A percentile compares a stretch with the other conserved stretches of the same genome.
phyloP scores from a whole-genome alignment of 345 rosid species.

The Eucalyptus decipiens region DNA sequence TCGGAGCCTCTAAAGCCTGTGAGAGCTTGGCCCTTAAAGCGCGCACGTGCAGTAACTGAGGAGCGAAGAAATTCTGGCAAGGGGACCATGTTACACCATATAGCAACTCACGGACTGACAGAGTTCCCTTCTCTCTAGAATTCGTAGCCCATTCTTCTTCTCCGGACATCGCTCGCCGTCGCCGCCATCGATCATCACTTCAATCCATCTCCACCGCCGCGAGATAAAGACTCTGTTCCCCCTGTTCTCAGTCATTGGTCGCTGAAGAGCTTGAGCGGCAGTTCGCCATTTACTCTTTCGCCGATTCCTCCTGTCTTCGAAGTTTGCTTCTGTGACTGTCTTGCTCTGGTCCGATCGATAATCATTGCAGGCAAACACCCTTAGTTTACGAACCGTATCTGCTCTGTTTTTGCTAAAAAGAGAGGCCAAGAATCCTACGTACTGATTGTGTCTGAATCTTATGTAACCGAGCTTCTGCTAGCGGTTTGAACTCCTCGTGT shows the following conservation, averaged over 20 bases:
- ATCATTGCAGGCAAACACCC: no score
- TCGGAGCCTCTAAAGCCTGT: background rate
- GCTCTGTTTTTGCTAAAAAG: background rate
- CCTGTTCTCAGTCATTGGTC: background rate
- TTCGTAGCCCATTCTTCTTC: background rate
- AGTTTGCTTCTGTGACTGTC: background rate
- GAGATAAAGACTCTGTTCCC: background rate
- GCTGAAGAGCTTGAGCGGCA: background rate
- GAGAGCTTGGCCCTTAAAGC: background rate
- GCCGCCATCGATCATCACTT: rapidly evolving
- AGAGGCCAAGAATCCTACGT: no score
- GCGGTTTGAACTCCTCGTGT: no score
- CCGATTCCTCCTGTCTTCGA: background rate
- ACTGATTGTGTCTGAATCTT: no score
- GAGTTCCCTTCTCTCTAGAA: background rate
- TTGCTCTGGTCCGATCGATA: background rate
- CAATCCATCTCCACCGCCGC: background rate
- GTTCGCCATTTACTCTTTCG: background rate
- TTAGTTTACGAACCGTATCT: background rate
- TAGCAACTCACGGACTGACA: background rate
- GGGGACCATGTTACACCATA: background rate
- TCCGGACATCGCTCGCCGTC: background rate
- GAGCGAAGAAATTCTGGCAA: no score
- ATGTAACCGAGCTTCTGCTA: no score
- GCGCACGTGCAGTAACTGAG: no score